A percentile compares a stretch with the other conserved stretches of the same genome.
phyloP scores from a whole-genome alignment of 495 filamentous ascomycete species.

The Cercophora newfieldiana region DNA sequence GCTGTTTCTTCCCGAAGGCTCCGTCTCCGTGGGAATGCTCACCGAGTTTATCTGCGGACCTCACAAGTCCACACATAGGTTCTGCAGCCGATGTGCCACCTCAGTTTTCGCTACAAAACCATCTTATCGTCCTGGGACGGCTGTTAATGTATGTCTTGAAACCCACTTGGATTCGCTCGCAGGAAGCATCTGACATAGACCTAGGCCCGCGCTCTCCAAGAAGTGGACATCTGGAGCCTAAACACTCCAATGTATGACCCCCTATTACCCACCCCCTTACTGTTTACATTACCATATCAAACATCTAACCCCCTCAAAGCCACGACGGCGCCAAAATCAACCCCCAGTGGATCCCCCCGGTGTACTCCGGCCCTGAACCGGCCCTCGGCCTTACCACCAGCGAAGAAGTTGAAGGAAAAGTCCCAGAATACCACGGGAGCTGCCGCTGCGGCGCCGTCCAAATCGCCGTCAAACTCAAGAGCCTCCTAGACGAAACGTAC shows the following conservation, averaged over 20 bases:
- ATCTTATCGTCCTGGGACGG: not conserved
- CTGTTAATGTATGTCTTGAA: constrained; percentile 1
- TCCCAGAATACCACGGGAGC: constrained; percentile 43
- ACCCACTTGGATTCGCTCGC: too few relatives aligned
- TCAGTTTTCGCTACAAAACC: not conserved
- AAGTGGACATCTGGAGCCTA: constrained; percentile 38
- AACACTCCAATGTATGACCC: constrained; percentile 30
- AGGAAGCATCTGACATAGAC: not conserved
- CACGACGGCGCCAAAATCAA: constrained; percentile 40
- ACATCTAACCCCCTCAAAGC: not conserved
- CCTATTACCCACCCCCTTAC: not conserved
- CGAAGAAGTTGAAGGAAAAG: not conserved
- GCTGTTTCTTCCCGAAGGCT: constrained; percentile 28
- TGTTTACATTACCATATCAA: not conserved
- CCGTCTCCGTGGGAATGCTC: constrained; percentile 35
- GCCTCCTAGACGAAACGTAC: constrained; percentile 30
- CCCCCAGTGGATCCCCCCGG: constrained; percentile 29
- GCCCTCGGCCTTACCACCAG: constrained; percentile 36
- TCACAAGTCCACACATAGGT: constrained; percentile 14
- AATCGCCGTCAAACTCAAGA: constrained; percentile 35
- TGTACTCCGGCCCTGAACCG: constrained; percentile 44
- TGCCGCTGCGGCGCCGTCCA: constrained; percentile 55
- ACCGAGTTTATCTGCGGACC: constrained; percentile 38
- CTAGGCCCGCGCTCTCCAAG: constrained; percentile 35
- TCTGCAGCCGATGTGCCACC: constrained; percentile 7